These are phyloP conservation scores for Marasmius tenuissimus DNA, from an alignment of 1,284 basidiomycete species.

Conservation along the genomic window DNA sequence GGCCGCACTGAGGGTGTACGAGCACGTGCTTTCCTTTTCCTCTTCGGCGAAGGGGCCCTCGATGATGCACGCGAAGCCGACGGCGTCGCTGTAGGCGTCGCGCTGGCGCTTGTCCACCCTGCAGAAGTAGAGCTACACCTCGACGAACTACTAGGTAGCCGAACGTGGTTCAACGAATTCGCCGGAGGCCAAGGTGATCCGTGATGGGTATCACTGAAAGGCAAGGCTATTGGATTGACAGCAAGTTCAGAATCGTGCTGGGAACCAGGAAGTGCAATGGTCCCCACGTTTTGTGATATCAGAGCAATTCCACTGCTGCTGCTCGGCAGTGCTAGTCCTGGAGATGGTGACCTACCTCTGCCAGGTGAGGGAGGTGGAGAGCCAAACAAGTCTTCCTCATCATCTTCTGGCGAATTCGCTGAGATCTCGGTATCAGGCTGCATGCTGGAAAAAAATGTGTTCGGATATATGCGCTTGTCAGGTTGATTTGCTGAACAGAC, in stretches of 20 bases:
- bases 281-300: conserved; percentile 81
- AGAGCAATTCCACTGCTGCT: conserved; percentile 30
- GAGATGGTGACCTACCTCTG: conserved; percentile 77
- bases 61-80: conserved; percentile 9
- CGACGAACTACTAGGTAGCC: background rate
- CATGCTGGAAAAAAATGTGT: background rate
- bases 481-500: background rate
- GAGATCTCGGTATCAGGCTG: background rate
- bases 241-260: conserved; percentile 81
- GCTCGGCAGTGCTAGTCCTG: conserved; percentile 57
- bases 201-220: conserved; percentile 41
- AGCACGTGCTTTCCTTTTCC: conserved; percentile 23
- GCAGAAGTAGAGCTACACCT: background rate
- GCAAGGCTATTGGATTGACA: conserved; percentile 70
- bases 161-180: conserved; percentile 8
- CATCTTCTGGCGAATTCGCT: conserved; percentile 17
- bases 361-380: conserved; percentile 71
- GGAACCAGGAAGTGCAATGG: conserved; percentile 94
- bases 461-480: background rate
- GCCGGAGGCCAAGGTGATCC: conserved; percentile 41
- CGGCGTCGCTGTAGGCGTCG: background rate
- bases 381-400: conserved; percentile 73
- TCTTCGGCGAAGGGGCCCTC: conserved; percentile 14
- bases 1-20: conserved; percentile 28
- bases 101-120: background rate